These are phyloP conservation scores for Rhypophila decipiens DNA, from an alignment of 495 filamentous ascomycete species.

Conservation along the genomic window DNA sequence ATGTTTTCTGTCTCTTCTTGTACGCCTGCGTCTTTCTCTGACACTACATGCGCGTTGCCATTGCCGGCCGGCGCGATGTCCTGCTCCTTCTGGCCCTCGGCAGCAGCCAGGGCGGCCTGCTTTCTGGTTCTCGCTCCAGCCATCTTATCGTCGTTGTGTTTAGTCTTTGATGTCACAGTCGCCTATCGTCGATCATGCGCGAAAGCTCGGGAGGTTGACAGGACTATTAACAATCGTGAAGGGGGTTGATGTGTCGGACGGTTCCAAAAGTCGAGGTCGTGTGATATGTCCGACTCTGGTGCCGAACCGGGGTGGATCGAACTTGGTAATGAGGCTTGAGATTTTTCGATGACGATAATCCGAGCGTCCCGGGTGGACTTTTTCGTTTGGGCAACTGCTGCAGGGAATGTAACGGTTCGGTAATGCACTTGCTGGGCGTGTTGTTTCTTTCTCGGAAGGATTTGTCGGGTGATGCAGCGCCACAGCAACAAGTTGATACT, in stretches of 20 bases:
- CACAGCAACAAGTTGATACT: not conserved
- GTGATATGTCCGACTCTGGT: too few relatives aligned
- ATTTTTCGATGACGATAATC: not conserved
- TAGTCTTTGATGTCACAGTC: too few relatives aligned
- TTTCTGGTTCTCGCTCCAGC: conserved; percentile 18
- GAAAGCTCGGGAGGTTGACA: not conserved
- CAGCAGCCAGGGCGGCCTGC: conserved; percentile 9
- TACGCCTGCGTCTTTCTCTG: conserved; percentile 1
- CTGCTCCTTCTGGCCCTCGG: conserved; percentile 4
- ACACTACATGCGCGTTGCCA: conserved; percentile 16
- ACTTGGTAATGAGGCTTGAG: not conserved
- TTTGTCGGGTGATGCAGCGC: not conserved
- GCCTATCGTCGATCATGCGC: conserved; percentile 1
- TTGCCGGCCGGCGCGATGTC: conserved; percentile 18
- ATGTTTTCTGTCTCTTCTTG: conserved; percentile 57
- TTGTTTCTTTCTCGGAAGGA: too few relatives aligned
- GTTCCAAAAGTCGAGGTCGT: not conserved
- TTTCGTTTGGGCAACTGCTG: too few relatives aligned
- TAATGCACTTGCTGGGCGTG: too few relatives aligned
- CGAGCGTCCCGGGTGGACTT: conserved; percentile 1
- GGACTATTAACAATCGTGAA: not conserved
- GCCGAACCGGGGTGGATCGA: too few relatives aligned
- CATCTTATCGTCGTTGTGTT: too few relatives aligned
- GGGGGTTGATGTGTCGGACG: not conserved
- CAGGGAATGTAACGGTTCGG: not conserved